A percentile compares a stretch with the other conserved stretches of the same genome.
Evolutionary conservation across 139 green algal species (phyloP).

Genomic region (Volvox reticuliferus): DNA sequence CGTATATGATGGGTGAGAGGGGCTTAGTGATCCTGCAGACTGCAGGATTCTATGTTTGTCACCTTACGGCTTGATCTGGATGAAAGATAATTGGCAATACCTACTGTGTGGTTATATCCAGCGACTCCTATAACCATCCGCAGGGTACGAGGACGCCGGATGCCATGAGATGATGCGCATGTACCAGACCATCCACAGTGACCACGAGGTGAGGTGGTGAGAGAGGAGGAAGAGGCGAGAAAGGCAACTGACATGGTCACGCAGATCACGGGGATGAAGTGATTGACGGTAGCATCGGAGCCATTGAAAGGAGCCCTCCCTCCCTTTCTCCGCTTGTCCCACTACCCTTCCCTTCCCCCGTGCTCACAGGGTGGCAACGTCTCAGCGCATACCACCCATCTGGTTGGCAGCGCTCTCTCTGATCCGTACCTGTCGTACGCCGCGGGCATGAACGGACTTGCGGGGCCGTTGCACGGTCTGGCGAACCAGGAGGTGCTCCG

Average conservation of each 20-base stretch:
- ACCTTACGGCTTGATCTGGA: too few species aligned
- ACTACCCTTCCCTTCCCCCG: too few species aligned
- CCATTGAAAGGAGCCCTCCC: too few species aligned
- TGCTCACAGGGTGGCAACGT: conserved; percentile 93
- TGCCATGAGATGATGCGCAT: conserved; percentile 95
- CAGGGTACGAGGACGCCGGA: conserved; percentile 71
- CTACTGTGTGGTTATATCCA: too few species aligned
- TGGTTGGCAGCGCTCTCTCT: conserved; percentile 94
- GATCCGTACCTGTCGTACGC: conserved; percentile 97
- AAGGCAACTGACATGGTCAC: too few species aligned
- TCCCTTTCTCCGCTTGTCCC: not conserved
- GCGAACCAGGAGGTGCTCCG: conserved; percentile 98
- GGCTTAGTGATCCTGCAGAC: too few species aligned
- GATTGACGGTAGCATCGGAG: too few species aligned
- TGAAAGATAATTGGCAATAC: too few species aligned
- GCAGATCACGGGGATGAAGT: too few species aligned
- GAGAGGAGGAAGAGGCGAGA: too few species aligned
- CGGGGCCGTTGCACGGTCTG: conserved; percentile 96
- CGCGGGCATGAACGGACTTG: conserved; percentile 95
- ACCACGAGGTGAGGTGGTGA: conserved; percentile 58
- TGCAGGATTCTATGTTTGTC: too few species aligned
- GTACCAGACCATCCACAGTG: conserved; percentile 97
- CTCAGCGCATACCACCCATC: conserved; percentile 93
- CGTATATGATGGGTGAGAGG: conserved; percentile 94
- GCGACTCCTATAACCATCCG: not conserved